Base-by-base conservation (phyloP, 345 rosid genomes). In the Aegle marmelos region DNA sequence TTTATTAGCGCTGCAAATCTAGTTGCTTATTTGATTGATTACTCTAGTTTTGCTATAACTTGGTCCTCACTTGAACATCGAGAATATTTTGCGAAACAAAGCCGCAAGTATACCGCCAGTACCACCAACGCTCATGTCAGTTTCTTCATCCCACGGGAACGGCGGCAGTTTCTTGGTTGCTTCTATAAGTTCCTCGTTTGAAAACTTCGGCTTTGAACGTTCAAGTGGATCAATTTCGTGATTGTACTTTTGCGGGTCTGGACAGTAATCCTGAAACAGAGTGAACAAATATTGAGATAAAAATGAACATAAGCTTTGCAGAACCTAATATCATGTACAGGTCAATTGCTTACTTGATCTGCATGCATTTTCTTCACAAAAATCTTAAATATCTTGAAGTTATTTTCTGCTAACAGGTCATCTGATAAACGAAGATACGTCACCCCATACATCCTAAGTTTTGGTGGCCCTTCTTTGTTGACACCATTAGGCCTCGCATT, bases 291-390 rank as follows among this genome's bases (percentile, higher is more conserved):
- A n/a, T 58, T 53, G 34, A 36, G 45, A 24, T 62, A 10, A 30
- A 71, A 7, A 16, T 31, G 33, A 65, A 10, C 13, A 59, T 14
- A 76, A 39, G 31, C 67, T 58, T 39, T 9, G 7, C 57, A 45
- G 8, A 4, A 2, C 8, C 27, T 10, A 25, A 33, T 25, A n/a
- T 33, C 22, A 50, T 30, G 2, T 36, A 6, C 39, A 11, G 25
- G 7, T 5, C 25, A 33, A 10, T 19, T 69, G 24, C 87, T 83
- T 90, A 93, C 95, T 81, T 90, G 95, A 83, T 93, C 90, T 27
- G 92, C 98, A 70, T 93, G 97, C 94, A 91, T 89, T 80, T 90
- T 91, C 88, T 79, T 93, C 82, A 93, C 93, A 25, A 93, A 91
- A 60, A 73, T 88, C 85, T 88, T 90, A 88, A 94, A 93, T 75